Evolutionary conservation across 2,329 filamentous ascomycete genomes (phyloP).

Genomic region (Trichophyton simii): DNA sequence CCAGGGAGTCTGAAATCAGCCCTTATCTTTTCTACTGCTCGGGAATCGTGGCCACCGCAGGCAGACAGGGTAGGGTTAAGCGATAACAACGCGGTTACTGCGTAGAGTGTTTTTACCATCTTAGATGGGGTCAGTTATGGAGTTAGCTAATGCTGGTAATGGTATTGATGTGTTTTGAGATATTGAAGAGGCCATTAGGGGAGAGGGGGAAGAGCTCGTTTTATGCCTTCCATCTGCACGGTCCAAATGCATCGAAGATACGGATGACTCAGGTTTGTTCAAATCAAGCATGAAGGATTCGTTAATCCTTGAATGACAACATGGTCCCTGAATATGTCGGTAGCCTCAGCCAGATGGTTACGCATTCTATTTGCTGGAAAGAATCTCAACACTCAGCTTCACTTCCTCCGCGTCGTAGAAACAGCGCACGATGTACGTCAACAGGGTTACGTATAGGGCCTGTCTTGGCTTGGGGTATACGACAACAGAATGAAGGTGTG

Average conservation of each 20-base stretch:
- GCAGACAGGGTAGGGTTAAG: neutral
- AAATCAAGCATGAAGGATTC: neutral
- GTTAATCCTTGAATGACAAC: neutral
- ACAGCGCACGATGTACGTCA: no score
- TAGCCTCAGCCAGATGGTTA: no score
- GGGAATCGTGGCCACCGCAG: neutral
- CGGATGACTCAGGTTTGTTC: neutral
- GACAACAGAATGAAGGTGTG: no score
- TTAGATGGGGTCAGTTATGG: neutral
- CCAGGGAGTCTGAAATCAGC: constrained; percentile 4
- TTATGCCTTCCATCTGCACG: neutral
- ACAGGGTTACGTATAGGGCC: no score
- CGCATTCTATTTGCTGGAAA: no score
- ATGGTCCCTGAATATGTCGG: no score
- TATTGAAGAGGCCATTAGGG: neutral
- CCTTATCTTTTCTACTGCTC: constrained; percentile 5
- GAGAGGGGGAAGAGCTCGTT: neutral
- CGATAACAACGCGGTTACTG: neutral
- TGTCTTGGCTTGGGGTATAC: no score
- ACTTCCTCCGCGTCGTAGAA: no score
- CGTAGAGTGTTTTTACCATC: neutral
- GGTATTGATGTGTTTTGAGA: neutral
- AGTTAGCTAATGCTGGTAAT: neutral
- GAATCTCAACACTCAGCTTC: no score
- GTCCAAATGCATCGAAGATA: neutral